Evolutionary conservation across 163 green algal genomes (phyloP).

Genomic region (Chlamydomonas reinhardtii): DNA sequence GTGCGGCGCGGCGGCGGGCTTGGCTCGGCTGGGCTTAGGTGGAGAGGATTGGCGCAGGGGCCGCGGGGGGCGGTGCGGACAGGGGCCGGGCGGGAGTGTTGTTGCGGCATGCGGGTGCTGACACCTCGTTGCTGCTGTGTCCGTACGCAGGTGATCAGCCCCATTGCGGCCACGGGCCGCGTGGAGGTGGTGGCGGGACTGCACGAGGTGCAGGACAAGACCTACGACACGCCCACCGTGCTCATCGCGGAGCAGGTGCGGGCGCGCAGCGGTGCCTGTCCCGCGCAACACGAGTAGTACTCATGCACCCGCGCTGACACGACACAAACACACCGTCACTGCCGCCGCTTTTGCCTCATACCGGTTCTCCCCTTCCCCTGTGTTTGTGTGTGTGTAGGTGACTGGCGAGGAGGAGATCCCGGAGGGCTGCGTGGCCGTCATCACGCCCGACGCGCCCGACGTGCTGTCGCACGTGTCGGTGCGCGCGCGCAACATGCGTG

Average conservation of each 20-base stretch:
- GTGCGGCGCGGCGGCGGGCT: slow-evolving; percentile 49
- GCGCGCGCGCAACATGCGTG: slow-evolving; percentile 92
- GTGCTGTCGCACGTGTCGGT: slow-evolving; percentile 96
- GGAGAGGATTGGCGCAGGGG: too few relatives aligned
- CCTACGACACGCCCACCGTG: slow-evolving; percentile 91
- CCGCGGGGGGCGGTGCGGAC: too few relatives aligned
- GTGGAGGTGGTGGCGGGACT: slow-evolving; percentile 88
- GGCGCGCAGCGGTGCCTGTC: too few relatives aligned
- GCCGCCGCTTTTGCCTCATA: too few relatives aligned
- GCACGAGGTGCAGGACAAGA: slow-evolving; percentile 91
- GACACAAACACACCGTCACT: too few relatives aligned
- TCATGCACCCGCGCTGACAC: too few relatives aligned
- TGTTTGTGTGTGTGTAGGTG: slow-evolving; percentile 2
- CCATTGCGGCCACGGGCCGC: slow-evolving; percentile 75
- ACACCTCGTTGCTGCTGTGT: too few relatives aligned
- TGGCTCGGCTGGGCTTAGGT: too few relatives aligned
- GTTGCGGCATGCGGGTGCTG: too few relatives aligned
- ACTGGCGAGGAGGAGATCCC: slow-evolving; percentile 98
- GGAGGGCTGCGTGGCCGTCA: slow-evolving; percentile 90
- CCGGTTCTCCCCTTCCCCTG: too few relatives aligned
- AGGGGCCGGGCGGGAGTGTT: too few relatives aligned
- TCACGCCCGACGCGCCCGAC: slow-evolving; percentile 97
- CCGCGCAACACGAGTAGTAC: too few relatives aligned
- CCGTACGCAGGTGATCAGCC: slow-evolving; percentile 85
- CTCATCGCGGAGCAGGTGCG: slow-evolving; percentile 91